These are phyloP conservation scores for Fusarium sp. DNA, from an alignment of 2,329 filamentous ascomycete species.

Conservation along the genomic window DNA sequence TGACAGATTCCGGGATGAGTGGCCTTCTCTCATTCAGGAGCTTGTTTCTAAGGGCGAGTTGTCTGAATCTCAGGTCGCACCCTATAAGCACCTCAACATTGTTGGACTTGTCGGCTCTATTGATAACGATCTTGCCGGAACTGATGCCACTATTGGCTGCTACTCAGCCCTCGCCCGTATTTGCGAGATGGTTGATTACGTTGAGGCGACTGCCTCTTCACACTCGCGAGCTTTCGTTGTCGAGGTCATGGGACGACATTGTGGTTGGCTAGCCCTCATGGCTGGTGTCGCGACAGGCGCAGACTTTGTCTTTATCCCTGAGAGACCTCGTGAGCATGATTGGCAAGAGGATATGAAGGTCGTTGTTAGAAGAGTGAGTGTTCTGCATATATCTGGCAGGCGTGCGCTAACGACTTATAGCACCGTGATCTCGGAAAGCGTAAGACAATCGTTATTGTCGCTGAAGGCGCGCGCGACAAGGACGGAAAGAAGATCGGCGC, in stretches of 20 bases:
- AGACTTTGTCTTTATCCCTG: slow-evolving; percentile 97
- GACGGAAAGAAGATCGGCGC: slow-evolving; percentile 87
- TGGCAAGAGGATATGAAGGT: slow-evolving; percentile 91
- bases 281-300: slow-evolving; percentile 94
- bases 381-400: neutral
- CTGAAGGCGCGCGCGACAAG: slow-evolving; percentile 90
- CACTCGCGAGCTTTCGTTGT: slow-evolving; percentile 98
- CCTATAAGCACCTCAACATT: slow-evolving; percentile 91
- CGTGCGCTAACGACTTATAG: slow-evolving; percentile 57
- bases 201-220: slow-evolving; percentile 93
- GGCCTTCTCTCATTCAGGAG: slow-evolving; percentile 89
- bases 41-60: slow-evolving; percentile 81
- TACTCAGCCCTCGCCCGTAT: slow-evolving; percentile 94
- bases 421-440: slow-evolving; percentile 91
- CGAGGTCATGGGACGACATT: slow-evolving; percentile 98
- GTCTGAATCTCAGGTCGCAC: slow-evolving; percentile 75
- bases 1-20: slow-evolving; percentile 91
- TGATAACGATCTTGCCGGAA: slow-evolving; percentile 97
- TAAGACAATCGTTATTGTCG: slow-evolving; percentile 98
- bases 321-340: slow-evolving; percentile 87
- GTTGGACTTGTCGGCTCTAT: slow-evolving; percentile 97
- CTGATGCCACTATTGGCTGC: slow-evolving; percentile 96
- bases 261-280: slow-evolving; percentile 97
- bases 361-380: slow-evolving; percentile 76
- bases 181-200: slow-evolving; percentile 95